Evolutionary conservation across 805 yeast species (phyloP), one percentile per base, ranked within the genome.

Genomic region (Gaillardinia entomophila): DNA sequence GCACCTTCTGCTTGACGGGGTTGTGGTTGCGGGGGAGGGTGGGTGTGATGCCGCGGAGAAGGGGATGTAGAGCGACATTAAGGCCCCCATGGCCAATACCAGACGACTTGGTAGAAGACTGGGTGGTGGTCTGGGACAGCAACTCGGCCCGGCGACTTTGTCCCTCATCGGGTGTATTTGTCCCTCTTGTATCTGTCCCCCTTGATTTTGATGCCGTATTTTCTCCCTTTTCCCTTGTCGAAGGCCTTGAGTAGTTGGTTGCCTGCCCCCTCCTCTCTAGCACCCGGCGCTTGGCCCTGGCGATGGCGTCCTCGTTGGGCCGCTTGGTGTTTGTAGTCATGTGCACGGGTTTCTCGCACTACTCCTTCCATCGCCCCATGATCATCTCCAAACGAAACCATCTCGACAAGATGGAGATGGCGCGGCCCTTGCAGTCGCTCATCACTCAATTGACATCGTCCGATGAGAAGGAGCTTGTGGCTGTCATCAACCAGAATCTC

Each of bases 391-490:
- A 51, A 31, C 45, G 56, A 35, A 51, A 51, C 18, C 62, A 56
- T 33, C 35, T 46, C 27, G 55, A 50, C 32, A 42, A 48, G 33
- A 39, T 51, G 42, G 62, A 55, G 31, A 43, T 48, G 51, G 60
- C 58, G 7, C 36, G 42, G 31, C 57, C 59, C 22, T 46, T 60
- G 25, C 39, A 49, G 31, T 38, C 46, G 8, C 48, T 66, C 29
- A 62, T 71, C 24, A 54, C 57, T 16, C 60, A 60, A 6, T 52
- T 78, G 12, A 46, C 53, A 1, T 52, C 54, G 5, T 61, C 73
- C 34, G 41, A 61, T 3, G 51, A 57, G 6, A 46, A 49, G 10
- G 65, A 63, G 10, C 64, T 80, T 29, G 61, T 78, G 2, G 37
- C 40, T 3, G 47, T 57, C 26, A 48, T 77, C 32, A 48, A 49